A percentile compares a stretch with the other conserved stretches of the same genome.
phyloP scores from a whole-genome alignment of 768 basidiomycete genomes.

The Rhizopogon vinicolor region DNA sequence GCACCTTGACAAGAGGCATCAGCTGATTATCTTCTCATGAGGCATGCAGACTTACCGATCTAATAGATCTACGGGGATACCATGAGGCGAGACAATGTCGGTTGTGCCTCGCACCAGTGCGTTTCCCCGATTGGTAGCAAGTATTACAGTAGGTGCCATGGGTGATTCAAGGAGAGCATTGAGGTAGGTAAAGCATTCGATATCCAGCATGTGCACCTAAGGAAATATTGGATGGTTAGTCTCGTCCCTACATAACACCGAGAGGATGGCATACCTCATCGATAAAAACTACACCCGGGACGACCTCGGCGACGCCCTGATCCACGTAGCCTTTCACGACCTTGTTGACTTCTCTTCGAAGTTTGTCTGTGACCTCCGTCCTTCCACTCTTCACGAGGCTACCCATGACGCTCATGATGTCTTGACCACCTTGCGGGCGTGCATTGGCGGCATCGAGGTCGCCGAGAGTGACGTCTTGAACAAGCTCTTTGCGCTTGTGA shows the following conservation, averaged over 20 bases:
- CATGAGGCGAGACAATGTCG: conserved; percentile 89
- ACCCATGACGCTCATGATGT: conserved; percentile 98
- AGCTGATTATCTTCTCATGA: not conserved
- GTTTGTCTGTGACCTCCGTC: conserved; percentile 96
- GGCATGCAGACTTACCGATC: conserved; percentile 59
- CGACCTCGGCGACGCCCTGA: conserved; percentile 96
- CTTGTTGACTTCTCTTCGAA: conserved; percentile 93
- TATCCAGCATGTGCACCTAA: conserved; percentile 99
- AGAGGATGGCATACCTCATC: conserved; percentile 70
- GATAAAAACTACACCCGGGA: conserved; percentile 97
- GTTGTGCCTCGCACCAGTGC: conserved; percentile 89
- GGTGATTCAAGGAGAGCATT: conserved; percentile 93
- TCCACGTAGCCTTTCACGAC: conserved; percentile 97
- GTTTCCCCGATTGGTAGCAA: conserved; percentile 95
- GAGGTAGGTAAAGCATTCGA: conserved; percentile 98
- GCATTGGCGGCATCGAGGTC: conserved; percentile 97
- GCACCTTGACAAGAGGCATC: conserved; percentile 43
- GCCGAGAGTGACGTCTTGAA: conserved; percentile 92
- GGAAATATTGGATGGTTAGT: not conserved
- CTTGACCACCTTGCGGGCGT: conserved; percentile 92
- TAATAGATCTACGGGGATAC: conserved; percentile 88
- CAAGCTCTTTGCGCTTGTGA: conserved; percentile 92
- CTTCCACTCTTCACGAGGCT: conserved; percentile 86
- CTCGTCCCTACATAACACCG: not conserved
- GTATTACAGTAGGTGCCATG: conserved; percentile 95